Percentiles rank a stretch among this genome's conserved stretches.
Evolutionary conservation across 164 flowering plant species (phyloP).

Genomic region (Stephania japonica): DNA sequence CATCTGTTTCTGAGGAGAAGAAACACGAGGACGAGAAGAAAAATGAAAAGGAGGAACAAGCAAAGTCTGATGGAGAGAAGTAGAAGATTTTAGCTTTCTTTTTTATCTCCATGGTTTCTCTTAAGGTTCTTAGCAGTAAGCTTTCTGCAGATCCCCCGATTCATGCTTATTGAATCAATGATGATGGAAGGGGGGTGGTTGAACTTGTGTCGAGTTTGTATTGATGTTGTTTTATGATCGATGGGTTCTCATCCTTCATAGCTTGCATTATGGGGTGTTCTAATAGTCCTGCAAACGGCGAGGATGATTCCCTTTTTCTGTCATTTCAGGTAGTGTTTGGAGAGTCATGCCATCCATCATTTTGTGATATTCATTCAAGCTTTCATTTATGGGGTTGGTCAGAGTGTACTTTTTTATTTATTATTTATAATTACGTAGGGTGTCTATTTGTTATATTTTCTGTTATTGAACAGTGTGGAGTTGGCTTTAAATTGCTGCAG

Average conservation of each 20-base stretch:
- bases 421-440: background rate
- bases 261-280: background rate
- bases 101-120: background rate
- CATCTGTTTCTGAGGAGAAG: conserved; percentile 12
- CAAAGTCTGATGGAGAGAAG: conserved; percentile 7
- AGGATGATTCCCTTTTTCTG: background rate
- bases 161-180: background rate
- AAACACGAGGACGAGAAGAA: conserved; percentile 5
- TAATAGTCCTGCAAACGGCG: background rate
- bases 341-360: background rate
- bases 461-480: background rate
- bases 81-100: background rate
- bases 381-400: background rate
- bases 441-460: background rate
- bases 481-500: background rate
- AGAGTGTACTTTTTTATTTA: background rate
- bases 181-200: background rate
- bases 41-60: conserved; percentile 6
- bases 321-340: background rate
- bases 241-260: background rate
- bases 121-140: background rate
- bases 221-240: background rate
- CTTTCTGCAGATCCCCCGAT: background rate
- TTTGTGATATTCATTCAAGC: background rate
- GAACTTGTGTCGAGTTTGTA: background rate